These are phyloP conservation scores for Colletotrichum scovillei DNA, from an alignment of 2,329 filamentous ascomycete genomes.

Conservation along the genomic window DNA sequence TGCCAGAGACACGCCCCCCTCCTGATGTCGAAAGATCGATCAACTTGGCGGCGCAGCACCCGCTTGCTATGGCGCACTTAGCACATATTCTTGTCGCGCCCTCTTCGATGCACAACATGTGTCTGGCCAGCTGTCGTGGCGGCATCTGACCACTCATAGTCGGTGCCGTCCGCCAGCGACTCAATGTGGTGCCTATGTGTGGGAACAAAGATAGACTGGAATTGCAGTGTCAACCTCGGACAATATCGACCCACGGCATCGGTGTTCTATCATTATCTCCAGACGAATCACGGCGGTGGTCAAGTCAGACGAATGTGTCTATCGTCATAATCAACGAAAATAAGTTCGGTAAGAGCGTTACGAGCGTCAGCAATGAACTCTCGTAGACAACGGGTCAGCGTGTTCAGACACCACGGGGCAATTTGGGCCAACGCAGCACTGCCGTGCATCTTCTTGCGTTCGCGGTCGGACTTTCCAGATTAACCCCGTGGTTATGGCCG, in stretches of 20 bases:
- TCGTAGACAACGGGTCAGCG: neutral
- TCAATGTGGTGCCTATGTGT: neutral
- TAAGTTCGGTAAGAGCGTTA: neutral
- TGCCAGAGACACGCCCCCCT: constrained; percentile 17
- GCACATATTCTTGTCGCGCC: constrained; percentile 2
- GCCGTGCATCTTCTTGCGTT: neutral
- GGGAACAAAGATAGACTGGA: neutral
- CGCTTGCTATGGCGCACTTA: constrained; percentile 15
- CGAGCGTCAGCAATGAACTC: neutral
- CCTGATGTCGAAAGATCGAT: constrained; percentile 13
- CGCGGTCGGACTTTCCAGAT: constrained; percentile 16
- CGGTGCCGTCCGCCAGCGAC: neutral
- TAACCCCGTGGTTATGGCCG: constrained; percentile 12
- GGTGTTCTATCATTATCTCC: neutral
- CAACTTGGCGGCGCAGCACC: neutral
- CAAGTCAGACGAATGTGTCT: neutral
- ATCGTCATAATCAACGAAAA: neutral
- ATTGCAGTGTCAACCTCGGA: neutral
- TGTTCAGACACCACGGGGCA: neutral
- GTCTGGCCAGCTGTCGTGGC: neutral
- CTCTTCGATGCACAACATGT: neutral
- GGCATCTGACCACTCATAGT: neutral
- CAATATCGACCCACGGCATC: neutral
- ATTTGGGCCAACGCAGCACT: neutral
- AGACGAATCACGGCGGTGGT: neutral